These are phyloP conservation scores for Xylaria acuta DNA, from an alignment of 495 filamentous ascomycete genomes.

Conservation along the genomic window DNA sequence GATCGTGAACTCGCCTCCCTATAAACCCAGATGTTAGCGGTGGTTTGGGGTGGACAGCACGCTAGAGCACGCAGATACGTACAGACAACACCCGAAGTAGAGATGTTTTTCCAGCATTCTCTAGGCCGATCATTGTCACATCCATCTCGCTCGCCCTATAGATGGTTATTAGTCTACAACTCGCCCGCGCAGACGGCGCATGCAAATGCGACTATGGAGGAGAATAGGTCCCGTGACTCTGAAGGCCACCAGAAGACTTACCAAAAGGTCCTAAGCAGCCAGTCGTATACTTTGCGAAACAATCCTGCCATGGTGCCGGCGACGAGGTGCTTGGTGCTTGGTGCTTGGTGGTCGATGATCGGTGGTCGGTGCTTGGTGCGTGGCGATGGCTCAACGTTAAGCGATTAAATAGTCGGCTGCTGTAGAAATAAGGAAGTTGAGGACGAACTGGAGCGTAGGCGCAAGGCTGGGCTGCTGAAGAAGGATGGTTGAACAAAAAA, in stretches of 20 bases:
- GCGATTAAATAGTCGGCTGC: neutral
- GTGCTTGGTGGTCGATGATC: constrained; percentile 17
- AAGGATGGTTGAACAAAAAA: constrained; percentile 38
- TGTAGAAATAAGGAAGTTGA: constrained; percentile 8
- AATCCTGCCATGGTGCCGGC: constrained; percentile 73
- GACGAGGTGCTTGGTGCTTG: constrained; percentile 8
- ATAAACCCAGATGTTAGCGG: constrained; percentile 35
- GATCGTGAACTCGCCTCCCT: constrained; percentile 98
- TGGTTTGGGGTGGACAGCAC: constrained; percentile 21
- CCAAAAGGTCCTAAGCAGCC: constrained; percentile 97
- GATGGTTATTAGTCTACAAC: constrained; percentile 26
- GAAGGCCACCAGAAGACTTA: constrained; percentile 59
- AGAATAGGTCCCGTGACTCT: constrained; percentile 27
- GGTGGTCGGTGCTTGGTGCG: constrained; percentile 11
- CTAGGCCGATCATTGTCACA: constrained; percentile 98
- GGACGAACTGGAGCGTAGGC: constrained; percentile 27
- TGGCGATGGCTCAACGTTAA: constrained; percentile 9
- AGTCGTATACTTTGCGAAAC: constrained; percentile 96
- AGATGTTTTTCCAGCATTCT: constrained; percentile 98
- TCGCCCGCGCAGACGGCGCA: constrained; percentile 32
- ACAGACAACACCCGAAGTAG: constrained; percentile 93
- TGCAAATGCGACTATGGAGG: constrained; percentile 31
- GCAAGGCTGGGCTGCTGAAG: constrained; percentile 36
- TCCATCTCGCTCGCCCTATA: constrained; percentile 98
- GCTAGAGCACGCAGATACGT: constrained; percentile 47